Conservation (phyloP, 2,329 filamentous ascomycete genomes). For the Cytospora mali region DNA sequence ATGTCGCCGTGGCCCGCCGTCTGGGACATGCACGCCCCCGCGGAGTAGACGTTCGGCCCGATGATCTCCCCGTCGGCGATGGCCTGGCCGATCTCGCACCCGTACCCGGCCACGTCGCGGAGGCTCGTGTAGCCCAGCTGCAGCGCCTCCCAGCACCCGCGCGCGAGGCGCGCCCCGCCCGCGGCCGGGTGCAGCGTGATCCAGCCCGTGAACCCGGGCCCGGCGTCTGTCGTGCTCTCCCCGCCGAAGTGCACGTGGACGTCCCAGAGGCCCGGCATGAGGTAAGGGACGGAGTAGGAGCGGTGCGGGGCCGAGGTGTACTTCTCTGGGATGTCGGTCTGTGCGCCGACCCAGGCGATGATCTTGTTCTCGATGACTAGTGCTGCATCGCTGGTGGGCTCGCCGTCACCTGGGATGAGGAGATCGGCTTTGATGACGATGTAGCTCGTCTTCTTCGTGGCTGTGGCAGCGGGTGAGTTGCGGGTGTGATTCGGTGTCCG, state of each 20-base stretch:
- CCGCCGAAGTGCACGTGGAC: slow-evolving; percentile 39
- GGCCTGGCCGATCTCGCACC: slow-evolving; percentile 38
- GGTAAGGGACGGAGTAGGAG: slow-evolving; percentile 34
- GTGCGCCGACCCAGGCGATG: slow-evolving; percentile 43
- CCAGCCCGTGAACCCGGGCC: slow-evolving; percentile 29
- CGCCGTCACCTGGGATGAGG: slow-evolving; percentile 43
- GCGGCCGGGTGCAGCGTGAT: slow-evolving; percentile 37
- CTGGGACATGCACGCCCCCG: slow-evolving; percentile 40
- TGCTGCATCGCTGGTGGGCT: slow-evolving; percentile 38
- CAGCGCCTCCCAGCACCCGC: slow-evolving; percentile 42
- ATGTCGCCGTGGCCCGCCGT: slow-evolving; percentile 42
- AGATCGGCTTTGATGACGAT: slow-evolving; percentile 40
- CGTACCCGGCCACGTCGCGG: slow-evolving; percentile 39
- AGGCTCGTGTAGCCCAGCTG: slow-evolving; percentile 43
- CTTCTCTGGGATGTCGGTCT: slow-evolving; percentile 34
- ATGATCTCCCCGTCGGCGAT: slow-evolving; percentile 39
- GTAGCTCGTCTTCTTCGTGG: slow-evolving; percentile 35
- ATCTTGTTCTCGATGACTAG: slow-evolving; percentile 42
- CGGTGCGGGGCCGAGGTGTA: slow-evolving; percentile 37
- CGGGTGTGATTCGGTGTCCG: not conserved
- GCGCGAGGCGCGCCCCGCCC: slow-evolving; percentile 38
- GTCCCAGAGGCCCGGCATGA: slow-evolving; percentile 43
- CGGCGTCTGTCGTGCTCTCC: slow-evolving; percentile 28
- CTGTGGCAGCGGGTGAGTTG: slow-evolving; percentile 2
- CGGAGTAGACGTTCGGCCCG: slow-evolving; percentile 39